A percentile compares a stretch with the other conserved stretches of the same genome.
Conservation (phyloP, 106 monocot species). For the Triglochin maritima region DNA sequence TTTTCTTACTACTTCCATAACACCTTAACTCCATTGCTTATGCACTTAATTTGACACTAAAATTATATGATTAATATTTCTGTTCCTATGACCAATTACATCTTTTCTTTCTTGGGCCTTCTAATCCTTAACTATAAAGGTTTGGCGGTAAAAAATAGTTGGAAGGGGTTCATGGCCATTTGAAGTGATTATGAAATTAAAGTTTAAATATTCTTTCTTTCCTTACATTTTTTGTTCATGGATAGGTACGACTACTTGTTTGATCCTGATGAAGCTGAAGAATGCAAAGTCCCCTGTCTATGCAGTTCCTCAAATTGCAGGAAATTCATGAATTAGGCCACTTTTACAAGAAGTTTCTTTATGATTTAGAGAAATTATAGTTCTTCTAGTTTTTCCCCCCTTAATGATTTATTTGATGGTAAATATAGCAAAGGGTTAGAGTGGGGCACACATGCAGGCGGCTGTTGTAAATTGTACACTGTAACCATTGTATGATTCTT, state of each 20-base stretch:
- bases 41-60: too few species aligned
- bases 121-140: too few species aligned
- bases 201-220: background rate
- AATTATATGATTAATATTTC: too few species aligned
- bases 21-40: too few species aligned
- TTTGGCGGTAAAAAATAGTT: too few species aligned
- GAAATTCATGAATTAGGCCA: conserved; percentile 41
- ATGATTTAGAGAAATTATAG: background rate
- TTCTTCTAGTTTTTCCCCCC: background rate
- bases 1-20: too few species aligned
- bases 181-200: background rate
- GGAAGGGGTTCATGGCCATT: too few species aligned
- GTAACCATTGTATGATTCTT: background rate
- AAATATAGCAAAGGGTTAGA: background rate
- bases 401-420: conserved; percentile 1
- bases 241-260: conserved; percentile 44
- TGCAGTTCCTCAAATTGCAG: conserved; percentile 34
- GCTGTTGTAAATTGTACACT: conserved; percentile 2
- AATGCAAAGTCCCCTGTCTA: conserved; percentile 40
- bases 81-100: too few species aligned
- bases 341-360: background rate
- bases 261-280: conserved; percentile 39
- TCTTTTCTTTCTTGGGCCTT: too few species aligned
- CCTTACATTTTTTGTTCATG: background rate
- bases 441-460: background rate